Percentiles rank a stretch among this genome's conserved stretches.
Evolutionary conservation across 2,329 filamentous ascomycete genomes (phyloP).

Genomic region (Dactylellina drechsleri): DNA sequence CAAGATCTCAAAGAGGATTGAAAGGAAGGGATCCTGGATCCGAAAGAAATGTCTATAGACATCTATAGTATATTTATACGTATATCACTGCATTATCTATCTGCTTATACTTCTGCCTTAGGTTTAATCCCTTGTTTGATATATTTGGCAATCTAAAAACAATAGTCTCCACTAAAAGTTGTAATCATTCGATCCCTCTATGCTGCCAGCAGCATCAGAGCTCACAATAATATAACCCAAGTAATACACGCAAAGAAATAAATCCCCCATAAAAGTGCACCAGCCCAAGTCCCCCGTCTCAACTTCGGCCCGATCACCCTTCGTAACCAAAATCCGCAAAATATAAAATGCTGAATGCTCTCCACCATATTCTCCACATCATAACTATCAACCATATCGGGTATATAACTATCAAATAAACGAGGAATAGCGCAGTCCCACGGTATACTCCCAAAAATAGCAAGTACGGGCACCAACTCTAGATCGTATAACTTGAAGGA

Average conservation of each 20-base stretch:
- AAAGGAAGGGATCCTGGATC: no score
- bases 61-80: no score
- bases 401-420: conserved; percentile 7
- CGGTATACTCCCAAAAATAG: conserved; percentile 10
- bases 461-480: conserved; percentile 16
- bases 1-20: no score
- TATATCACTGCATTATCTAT: no score
- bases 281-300: not conserved
- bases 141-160: no score
- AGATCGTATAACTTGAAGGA: conserved; percentile 16
- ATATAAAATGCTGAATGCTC: conserved; percentile 7
- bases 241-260: conserved; percentile 13
- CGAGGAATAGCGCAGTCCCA: conserved; percentile 31
- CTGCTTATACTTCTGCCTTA: no score
- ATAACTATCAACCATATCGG: conserved; percentile 19
- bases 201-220: conserved; percentile 2
- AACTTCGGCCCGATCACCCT: not conserved
- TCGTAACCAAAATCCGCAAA: conserved; percentile 20
- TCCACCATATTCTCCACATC: conserved; percentile 8
- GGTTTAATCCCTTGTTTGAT: no score
- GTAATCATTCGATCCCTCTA: no score
- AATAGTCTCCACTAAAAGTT: no score
- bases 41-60: no score
- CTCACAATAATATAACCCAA: conserved; percentile 1
- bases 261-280: conserved; percentile 1